Evolutionary conservation across 2,329 filamentous ascomycete genomes (phyloP).

Genomic region (Alternaria solani): DNA sequence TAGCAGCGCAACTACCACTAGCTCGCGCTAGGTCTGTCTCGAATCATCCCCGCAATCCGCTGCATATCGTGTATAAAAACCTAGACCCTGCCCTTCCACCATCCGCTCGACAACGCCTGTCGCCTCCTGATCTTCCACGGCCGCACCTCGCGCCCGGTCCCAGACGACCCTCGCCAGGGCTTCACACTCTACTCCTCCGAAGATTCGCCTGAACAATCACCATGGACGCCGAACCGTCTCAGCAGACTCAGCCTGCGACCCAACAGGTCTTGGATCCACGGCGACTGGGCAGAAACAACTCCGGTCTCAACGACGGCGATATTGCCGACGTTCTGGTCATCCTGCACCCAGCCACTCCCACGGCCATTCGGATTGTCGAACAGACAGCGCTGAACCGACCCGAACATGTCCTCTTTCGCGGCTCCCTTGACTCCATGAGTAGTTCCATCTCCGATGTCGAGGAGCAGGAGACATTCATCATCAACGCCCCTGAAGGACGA

Average conservation of each 20-base stretch:
- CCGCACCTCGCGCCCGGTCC: neutral
- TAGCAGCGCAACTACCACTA: slow-evolving; percentile 11
- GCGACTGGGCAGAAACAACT: slow-evolving; percentile 79
- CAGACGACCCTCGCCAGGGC: no score
- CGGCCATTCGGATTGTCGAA: slow-evolving; percentile 75
- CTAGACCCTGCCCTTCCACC: neutral
- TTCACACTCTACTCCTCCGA: neutral
- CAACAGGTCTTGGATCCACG: slow-evolving; percentile 84
- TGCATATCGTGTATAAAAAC: slow-evolving; percentile 8
- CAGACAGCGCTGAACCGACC: slow-evolving; percentile 61
- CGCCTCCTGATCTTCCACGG: neutral
- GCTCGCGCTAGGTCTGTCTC: slow-evolving; percentile 4
- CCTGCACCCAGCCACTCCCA: slow-evolving; percentile 78
- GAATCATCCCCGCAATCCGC: slow-evolving; percentile 1
- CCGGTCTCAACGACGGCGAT: slow-evolving; percentile 82
- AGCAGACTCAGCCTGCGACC: slow-evolving; percentile 70
- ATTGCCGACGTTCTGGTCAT: slow-evolving; percentile 89
- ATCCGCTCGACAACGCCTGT: neutral
- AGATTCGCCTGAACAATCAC: neutral
- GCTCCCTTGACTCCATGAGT: slow-evolving; percentile 54
- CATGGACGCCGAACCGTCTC: slow-evolving; percentile 33
- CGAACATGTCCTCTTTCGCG: slow-evolving; percentile 65
- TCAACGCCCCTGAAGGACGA: slow-evolving; percentile 51
- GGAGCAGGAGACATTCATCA: slow-evolving; percentile 58
- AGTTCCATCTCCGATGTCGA: slow-evolving; percentile 48